phyloP scores from a whole-genome alignment of 2,329 filamentous ascomycete species.

The Leptographium lundbergii region DNA sequence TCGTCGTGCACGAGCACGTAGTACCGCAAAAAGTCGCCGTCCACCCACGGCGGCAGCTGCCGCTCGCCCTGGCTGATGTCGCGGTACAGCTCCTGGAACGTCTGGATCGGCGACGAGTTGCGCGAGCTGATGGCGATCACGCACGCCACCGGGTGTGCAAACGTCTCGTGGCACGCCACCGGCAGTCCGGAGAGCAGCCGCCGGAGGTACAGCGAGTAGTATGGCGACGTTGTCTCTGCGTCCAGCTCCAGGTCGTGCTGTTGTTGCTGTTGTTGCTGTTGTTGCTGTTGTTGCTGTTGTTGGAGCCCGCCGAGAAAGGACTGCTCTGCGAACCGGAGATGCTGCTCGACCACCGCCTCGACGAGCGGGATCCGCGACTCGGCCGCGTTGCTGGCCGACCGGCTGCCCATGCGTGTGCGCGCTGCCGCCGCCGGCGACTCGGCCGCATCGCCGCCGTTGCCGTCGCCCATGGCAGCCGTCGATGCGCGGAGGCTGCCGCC shows the following conservation, averaged over 20 bases:
- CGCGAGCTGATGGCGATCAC: conserved; percentile 91
- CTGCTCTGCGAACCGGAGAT: conserved; percentile 64
- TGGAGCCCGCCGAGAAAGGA: conserved; percentile 27
- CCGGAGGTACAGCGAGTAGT: conserved; percentile 76
- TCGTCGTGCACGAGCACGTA: conserved; percentile 96
- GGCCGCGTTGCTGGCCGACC: conserved; percentile 4
- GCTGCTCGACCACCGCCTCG: conserved; percentile 68
- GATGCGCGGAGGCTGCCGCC: neutral
- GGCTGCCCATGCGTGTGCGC: no score
- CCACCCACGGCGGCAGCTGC: conserved; percentile 70
- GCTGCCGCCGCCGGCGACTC: conserved; percentile 4
- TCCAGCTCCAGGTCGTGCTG: conserved; percentile 26
- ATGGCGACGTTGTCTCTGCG: conserved; percentile 51
- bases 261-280: conserved; percentile 18
- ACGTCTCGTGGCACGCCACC: conserved; percentile 77
- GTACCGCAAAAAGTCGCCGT: conserved; percentile 85
- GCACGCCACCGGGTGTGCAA: conserved; percentile 86
- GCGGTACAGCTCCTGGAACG: conserved; percentile 69
- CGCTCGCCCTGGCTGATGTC: conserved; percentile 69
- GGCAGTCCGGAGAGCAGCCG: conserved; percentile 70
- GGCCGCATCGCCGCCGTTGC: conserved; percentile 8
- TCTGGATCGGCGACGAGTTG: conserved; percentile 72
- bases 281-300: conserved; percentile 20
- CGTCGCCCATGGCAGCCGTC: neutral
- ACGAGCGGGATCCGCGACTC: conserved; percentile 50